Percentiles rank a stretch among this genome's conserved stretches.
Evolutionary conservation across 2,329 filamentous ascomycete species (phyloP).

Genomic region (Trichoderma citrinoviride): DNA sequence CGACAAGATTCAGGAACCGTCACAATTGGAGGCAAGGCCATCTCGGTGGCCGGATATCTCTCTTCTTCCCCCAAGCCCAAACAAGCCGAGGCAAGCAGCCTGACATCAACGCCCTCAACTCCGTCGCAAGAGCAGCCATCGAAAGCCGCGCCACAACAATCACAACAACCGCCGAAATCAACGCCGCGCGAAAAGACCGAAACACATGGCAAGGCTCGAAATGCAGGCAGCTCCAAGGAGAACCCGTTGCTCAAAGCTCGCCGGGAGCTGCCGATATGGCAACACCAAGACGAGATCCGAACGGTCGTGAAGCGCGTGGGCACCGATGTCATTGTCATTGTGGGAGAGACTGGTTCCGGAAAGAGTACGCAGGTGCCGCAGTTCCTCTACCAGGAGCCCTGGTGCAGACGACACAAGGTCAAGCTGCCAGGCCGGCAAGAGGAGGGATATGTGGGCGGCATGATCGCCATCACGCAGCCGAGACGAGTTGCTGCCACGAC

Average conservation of each 20-base stretch:
- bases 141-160: background rate
- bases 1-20: slow-evolving; percentile 38
- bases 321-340: slow-evolving; percentile 75
- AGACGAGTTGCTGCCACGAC: slow-evolving; percentile 91
- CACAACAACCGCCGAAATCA: background rate
- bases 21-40: slow-evolving; percentile 47
- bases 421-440: slow-evolving; percentile 41
- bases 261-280: slow-evolving; percentile 77
- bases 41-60: slow-evolving; percentile 52
- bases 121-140: slow-evolving; percentile 9
- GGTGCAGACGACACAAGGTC: slow-evolving; percentile 66
- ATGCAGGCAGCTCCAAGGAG: slow-evolving; percentile 31
- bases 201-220: slow-evolving; percentile 11
- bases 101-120: background rate
- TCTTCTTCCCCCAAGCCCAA: slow-evolving; percentile 34
- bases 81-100: slow-evolving; percentile 24
- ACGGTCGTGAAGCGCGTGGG: slow-evolving; percentile 51
- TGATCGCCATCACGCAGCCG: slow-evolving; percentile 92
- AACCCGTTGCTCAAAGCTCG: slow-evolving; percentile 47
- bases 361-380: slow-evolving; percentile 97
- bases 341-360: slow-evolving; percentile 93
- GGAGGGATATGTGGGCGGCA: slow-evolving; percentile 63
- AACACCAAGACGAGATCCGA: slow-evolving; percentile 67
- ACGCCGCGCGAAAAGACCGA: background rate
- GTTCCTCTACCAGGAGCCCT: slow-evolving; percentile 74